Percentiles rank a stretch among this genome's conserved stretches.
phyloP scores from a whole-genome alignment of 1,284 basidiomycete species.

The Irpex sp. region DNA sequence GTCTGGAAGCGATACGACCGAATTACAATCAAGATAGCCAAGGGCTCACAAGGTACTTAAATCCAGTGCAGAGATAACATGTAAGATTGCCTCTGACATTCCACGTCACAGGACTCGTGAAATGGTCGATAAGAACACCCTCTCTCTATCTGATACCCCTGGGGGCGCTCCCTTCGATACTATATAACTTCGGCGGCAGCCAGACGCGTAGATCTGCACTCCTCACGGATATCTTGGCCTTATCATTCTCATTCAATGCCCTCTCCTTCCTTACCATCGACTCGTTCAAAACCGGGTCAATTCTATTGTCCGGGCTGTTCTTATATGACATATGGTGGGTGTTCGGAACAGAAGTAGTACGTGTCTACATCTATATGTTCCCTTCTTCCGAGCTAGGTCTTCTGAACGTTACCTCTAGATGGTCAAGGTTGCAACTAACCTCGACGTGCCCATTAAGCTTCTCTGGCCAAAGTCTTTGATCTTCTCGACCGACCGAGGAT shows the following conservation, averaged over 20 bases:
- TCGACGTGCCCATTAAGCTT: constrained; percentile 94
- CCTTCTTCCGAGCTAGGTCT: not conserved
- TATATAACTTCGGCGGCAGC: constrained; percentile 55
- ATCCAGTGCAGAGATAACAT: constrained; percentile 9
- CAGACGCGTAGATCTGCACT: constrained; percentile 60
- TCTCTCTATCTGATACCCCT: constrained; percentile 63
- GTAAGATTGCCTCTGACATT: not conserved
- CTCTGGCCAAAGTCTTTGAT: constrained; percentile 76
- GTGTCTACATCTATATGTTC: constrained; percentile 22
- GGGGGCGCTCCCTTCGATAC: constrained; percentile 60
- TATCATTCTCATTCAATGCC: constrained; percentile 84
- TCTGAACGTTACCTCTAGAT: constrained; percentile 45
- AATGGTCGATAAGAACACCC: constrained; percentile 58
- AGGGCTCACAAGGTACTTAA: constrained; percentile 39
- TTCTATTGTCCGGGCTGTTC: constrained; percentile 80
- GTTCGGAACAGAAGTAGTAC: constrained; percentile 76
- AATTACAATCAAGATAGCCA: constrained; percentile 39
- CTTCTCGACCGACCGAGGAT: constrained; percentile 60
- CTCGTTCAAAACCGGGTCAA: constrained; percentile 84
- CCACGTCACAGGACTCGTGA: constrained; percentile 33
- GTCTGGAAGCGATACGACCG: constrained; percentile 54
- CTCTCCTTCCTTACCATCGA: constrained; percentile 85
- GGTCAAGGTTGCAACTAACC: constrained; percentile 88
- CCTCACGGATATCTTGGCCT: constrained; percentile 77
- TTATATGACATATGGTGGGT: constrained; percentile 92